Base-by-base conservation (phyloP, 2,329 filamentous ascomycete species). In the Lecanicillium sp. region DNA sequence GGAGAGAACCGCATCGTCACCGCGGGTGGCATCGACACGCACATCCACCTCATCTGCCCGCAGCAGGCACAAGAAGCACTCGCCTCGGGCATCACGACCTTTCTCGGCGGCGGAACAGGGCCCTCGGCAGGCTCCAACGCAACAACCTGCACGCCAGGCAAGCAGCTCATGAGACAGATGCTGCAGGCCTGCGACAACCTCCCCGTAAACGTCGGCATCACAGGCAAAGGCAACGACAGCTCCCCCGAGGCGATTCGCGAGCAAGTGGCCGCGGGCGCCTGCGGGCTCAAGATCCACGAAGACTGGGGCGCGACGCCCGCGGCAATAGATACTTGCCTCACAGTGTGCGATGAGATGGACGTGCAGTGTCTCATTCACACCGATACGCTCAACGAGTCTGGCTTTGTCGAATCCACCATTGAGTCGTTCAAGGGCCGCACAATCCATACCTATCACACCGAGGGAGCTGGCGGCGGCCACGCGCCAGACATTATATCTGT, bases 381-480 rank as follows among this genome's bases (percentile, higher is more conserved):
- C 0, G 90, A 96, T 59, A 95, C 90, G 0, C 75, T 96, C 43
- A 96, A 96, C 60, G 90, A 96, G 61, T 90, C 85, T 15, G 90
- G 90, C 15, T 96, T 95, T 54, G 90, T 96, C 36, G 90, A 95
- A 57, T 83, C 85, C 43, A 94, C 88, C 3, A 79, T 95, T 45
- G 75, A 69, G 13, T 80, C 90, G 3, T 83, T 96, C 71, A 87
- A 86, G 58, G 71, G 78, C 54, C 80, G 90, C 43, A 85, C 87
- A 2, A 94, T 96, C 52, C 90, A 96, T 63, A 95, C 90, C 2
- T 95, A 96, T 62, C 90, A 96, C 64, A 95, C 88, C 20, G 90
- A 96, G 66, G 90, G 90, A 29, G 90, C 90, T 2, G 90, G 90
- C 29, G 90, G 90, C 48, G 90, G 90, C 5, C 90, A 96, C 60